Evolutionary conservation across 495 filamentous ascomycete species (phyloP), one percentile per base, ranked within the genome.

Genomic region (Hypoxylon subgilvum): DNA sequence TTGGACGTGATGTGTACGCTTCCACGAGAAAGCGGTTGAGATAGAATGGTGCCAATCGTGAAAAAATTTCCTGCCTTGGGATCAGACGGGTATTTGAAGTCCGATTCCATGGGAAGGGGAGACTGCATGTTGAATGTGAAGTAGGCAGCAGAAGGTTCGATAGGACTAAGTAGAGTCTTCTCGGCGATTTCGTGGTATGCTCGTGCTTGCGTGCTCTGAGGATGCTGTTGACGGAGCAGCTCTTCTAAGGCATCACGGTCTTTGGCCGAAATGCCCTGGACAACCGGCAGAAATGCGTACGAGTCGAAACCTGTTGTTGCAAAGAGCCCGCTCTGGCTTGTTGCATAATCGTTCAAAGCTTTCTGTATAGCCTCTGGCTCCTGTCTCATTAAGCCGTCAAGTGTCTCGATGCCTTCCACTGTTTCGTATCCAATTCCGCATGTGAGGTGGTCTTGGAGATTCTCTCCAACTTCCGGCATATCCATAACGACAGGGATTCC

Each of bases 391-490:
- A 91, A 72, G 72, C 88, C 88, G 58, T 91, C 86, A 31, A 88
- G 84, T 7, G 88, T 88, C 62, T 92, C 88, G 3, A 83, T 55
- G 12, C 74, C 71, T 2, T 61, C 60, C n/a, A 76, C 70, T n/a
- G n/a, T n/a, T 39, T 78, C 72, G 32, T 77, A 79, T 45, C 57
- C 70, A 34, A 76, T 55, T 25, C 52, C 60, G 30, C 65, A 62
- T 2, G 74, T 60, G 28, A 68, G 58, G 52, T 84, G 80, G 58
- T 84, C 81, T 38, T 81, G 78, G 36, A 80, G 60, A 50, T 77
- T 88, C 72, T 92, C 84, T 52, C 91, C 91, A 6, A 95, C 84
- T 67, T 84, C 87, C 16, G 87, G 86, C 44, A 91, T 78, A 46
- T 90, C 80, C 60, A 82, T 81, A 18, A 88, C 72, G 10, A 88